Conservation (phyloP, 495 filamentous ascomycete genomes). For the Aspergillus nanangensis region DNA sequence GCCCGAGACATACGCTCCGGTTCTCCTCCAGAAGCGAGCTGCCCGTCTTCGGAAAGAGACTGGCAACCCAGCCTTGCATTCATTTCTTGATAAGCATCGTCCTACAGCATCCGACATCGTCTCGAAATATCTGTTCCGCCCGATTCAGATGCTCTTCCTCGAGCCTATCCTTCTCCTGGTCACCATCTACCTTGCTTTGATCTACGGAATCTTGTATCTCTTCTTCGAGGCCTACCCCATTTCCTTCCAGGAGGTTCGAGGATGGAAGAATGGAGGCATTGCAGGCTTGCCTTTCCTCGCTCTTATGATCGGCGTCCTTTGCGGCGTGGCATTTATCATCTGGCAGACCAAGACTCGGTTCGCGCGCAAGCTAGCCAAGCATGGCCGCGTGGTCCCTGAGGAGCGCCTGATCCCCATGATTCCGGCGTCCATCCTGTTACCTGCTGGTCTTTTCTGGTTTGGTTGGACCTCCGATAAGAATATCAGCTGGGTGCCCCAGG, state of each 20-base stretch:
- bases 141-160: constrained; percentile 52
- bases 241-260: constrained; percentile 50
- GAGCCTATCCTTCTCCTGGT: constrained; percentile 59
- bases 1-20: constrained; percentile 57
- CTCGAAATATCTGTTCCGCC: constrained; percentile 52
- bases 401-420: constrained; percentile 57
- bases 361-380: constrained; percentile 41
- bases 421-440: constrained; percentile 49
- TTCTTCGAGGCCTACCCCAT: constrained; percentile 59
- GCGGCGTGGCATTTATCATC: constrained; percentile 44
- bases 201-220: constrained; percentile 63
- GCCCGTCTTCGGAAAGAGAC: constrained; percentile 53
- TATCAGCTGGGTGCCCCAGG: constrained; percentile 44
- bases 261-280: constrained; percentile 43
- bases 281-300: constrained; percentile 57
- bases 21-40: constrained; percentile 53
- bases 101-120: constrained; percentile 42
- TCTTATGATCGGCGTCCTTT: constrained; percentile 51
- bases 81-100: constrained; percentile 52
- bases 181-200: constrained; percentile 44
- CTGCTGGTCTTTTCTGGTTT: constrained; percentile 61
- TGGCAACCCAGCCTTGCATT: constrained; percentile 57
- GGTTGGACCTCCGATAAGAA: constrained; percentile 51
- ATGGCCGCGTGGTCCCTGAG: constrained; percentile 52
- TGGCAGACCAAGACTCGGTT: constrained; percentile 49